A percentile compares a stretch with the other conserved stretches of the same genome.
phyloP scores from a whole-genome alignment of 1,284 basidiomycete genomes.

The Cutaneotrichosporon dermatis region DNA sequence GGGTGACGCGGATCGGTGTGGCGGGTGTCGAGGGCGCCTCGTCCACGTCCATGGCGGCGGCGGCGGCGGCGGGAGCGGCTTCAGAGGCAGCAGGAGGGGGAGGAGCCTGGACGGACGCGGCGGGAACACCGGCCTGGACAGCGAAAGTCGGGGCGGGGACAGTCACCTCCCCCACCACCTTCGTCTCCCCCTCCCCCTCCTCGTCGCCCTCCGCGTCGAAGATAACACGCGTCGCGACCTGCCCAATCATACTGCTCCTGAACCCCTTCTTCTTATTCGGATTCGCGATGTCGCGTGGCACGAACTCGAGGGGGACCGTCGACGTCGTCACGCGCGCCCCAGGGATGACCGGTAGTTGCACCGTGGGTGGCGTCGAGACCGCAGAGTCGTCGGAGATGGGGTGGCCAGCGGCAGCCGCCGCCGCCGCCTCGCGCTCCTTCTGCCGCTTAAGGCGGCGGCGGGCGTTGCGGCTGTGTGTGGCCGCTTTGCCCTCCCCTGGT shows the following conservation, averaged over 20 bases:
- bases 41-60: neutral
- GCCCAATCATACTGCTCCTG: slow-evolving; percentile 34
- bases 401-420: too few relatives aligned
- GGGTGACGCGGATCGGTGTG: slow-evolving; percentile 10
- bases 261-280: slow-evolving; percentile 47
- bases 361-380: neutral
- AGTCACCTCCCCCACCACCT: neutral
- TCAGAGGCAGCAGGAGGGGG: too few relatives aligned
- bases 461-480: slow-evolving; percentile 41
- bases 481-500: slow-evolving; percentile 39
- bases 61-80: too few relatives aligned
- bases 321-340: neutral
- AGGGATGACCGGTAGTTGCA: neutral
- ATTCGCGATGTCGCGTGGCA: slow-evolving; percentile 34
- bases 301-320: slow-evolving; percentile 5
- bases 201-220: slow-evolving; percentile 14
- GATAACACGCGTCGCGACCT: slow-evolving; percentile 32
- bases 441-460: slow-evolving; percentile 24
- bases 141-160: neutral
- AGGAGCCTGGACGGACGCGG: too few relatives aligned
- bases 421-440: slow-evolving; percentile 17
- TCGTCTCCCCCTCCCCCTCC: neutral
- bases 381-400: neutral
- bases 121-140: neutral
- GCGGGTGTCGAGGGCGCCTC: slow-evolving; percentile 2